Evolutionary conservation across 257 asterid genomes (phyloP).

Genomic region (Forsythia viridissima): DNA sequence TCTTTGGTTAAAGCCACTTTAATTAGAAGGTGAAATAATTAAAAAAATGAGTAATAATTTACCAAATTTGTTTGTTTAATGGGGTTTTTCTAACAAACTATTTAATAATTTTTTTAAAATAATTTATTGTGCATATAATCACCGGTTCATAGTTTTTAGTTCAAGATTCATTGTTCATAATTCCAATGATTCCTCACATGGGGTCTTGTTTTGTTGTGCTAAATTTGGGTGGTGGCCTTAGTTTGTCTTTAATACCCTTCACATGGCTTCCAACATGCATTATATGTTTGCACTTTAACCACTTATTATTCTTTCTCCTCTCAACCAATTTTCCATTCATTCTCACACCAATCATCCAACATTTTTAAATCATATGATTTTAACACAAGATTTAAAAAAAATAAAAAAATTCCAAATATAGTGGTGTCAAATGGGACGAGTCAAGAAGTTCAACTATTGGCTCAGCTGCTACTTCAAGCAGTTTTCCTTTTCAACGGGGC

Average conservation of each 20-base stretch:
- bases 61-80: not conserved
- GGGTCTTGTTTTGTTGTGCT: conserved; percentile 21
- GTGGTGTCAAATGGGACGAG: not conserved
- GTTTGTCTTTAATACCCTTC: conserved; percentile 41
- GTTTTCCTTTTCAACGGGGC: too few relatives aligned
- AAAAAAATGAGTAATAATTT: not conserved
- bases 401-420: not conserved
- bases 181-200: conserved; percentile 46
- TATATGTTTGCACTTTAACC: conserved; percentile 14
- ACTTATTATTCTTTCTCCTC: conserved; percentile 9
- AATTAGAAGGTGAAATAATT: not conserved
- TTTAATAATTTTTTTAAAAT: not conserved
- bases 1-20: not conserved
- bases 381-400: not conserved
- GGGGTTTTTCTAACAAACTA: not conserved
- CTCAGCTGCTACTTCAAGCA: not conserved
- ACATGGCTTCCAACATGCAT: conserved; percentile 76
- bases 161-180: conserved; percentile 35
- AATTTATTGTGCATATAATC: not conserved
- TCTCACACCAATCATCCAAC: conserved; percentile 9
- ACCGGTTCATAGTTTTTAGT: conserved; percentile 22
- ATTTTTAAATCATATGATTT: not conserved
- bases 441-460: conserved; percentile 1
- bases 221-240: conserved; percentile 28
- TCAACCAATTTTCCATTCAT: conserved; percentile 19